Percentiles rank a stretch among this genome's conserved stretches.
Evolutionary conservation across 2,329 filamentous ascomycete genomes (phyloP).

Genomic region (Chrysosphaeria jannelii): DNA sequence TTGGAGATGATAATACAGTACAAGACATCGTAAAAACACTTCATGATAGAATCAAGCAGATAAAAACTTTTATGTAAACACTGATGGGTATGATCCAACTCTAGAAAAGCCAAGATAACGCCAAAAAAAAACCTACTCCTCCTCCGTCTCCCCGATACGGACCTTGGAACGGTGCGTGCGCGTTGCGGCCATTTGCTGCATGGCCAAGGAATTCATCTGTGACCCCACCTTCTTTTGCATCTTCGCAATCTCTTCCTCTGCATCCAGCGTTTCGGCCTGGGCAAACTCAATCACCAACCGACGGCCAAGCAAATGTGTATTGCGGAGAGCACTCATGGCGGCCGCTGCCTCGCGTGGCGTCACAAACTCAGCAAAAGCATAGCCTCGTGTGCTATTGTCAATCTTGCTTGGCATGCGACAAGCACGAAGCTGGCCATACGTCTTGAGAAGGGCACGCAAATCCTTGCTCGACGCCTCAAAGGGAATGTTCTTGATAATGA

Average conservation of each 20-base stretch:
- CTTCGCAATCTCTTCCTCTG: conserved; percentile 84
- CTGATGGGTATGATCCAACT: too few species aligned
- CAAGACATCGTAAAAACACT: too few species aligned
- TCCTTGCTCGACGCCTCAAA: conserved; percentile 92
- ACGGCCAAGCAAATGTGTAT: conserved; percentile 78
- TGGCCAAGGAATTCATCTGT: conserved; percentile 68
- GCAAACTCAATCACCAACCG: conserved; percentile 79
- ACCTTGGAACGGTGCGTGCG: conserved; percentile 51
- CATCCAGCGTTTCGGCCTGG: conserved; percentile 60
- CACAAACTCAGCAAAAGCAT: conserved; percentile 78
- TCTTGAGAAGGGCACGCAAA: conserved; percentile 53
- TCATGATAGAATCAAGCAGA: too few species aligned
- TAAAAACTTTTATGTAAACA: too few species aligned
- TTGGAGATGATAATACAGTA: too few species aligned
- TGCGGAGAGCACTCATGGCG: conserved; percentile 67
- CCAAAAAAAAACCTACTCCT: conserved; percentile 7
- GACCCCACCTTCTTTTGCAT: conserved; percentile 89
- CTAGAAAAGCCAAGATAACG: conserved; percentile 1
- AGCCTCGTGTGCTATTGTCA: conserved; percentile 63
- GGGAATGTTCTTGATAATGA: conserved; percentile 92
- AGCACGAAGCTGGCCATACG: conserved; percentile 75
- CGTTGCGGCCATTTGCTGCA: conserved; percentile 61
- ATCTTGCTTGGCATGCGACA: conserved; percentile 91
- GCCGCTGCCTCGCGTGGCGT: conserved; percentile 59
- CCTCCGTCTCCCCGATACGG: conserved; percentile 47